A percentile compares a stretch with the other conserved stretches of the same genome.
Evolutionary conservation across 2,329 filamentous ascomycete genomes (phyloP).

Genomic region (Trichoderma atroviride): DNA sequence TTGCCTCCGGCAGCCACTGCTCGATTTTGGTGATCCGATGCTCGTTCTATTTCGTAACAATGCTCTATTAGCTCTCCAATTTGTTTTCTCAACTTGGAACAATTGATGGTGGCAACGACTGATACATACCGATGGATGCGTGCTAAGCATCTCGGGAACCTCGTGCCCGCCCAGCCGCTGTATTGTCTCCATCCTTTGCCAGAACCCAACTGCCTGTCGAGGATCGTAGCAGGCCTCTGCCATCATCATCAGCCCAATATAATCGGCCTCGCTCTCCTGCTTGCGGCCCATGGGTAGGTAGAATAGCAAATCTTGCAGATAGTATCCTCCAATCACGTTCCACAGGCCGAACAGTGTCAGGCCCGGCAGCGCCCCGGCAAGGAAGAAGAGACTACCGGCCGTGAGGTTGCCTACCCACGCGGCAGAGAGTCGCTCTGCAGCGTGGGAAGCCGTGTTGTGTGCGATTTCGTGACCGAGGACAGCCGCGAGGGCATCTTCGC

Average conservation of each 20-base stretch:
- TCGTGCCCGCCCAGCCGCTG: conserved; percentile 47
- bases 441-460: conserved; percentile 71
- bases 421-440: conserved; percentile 63
- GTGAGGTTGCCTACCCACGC: conserved; percentile 56
- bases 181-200: conserved; percentile 64
- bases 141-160: conserved; percentile 72
- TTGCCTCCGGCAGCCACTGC: conserved; percentile 62
- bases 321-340: conserved; percentile 48
- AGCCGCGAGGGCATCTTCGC: conserved; percentile 71
- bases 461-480: conserved; percentile 81
- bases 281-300: conserved; percentile 67
- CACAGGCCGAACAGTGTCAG: conserved; percentile 44
- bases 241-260: conserved; percentile 83
- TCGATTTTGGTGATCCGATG: conserved; percentile 66
- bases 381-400: conserved; percentile 52
- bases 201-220: conserved; percentile 65
- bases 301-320: conserved; percentile 65
- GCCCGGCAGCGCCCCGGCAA: conserved; percentile 49
- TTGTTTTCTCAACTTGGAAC: background rate
- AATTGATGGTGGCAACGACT: background rate
- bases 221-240: conserved; percentile 78
- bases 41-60: conserved; percentile 50
- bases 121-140: conserved; percentile 68
- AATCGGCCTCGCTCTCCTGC: conserved; percentile 79
- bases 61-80: background rate